Evolutionary conservation across 2,329 filamentous ascomycete genomes (phyloP), one percentile per base, ranked within the genome.

Genomic region (Cercospora beticola): DNA sequence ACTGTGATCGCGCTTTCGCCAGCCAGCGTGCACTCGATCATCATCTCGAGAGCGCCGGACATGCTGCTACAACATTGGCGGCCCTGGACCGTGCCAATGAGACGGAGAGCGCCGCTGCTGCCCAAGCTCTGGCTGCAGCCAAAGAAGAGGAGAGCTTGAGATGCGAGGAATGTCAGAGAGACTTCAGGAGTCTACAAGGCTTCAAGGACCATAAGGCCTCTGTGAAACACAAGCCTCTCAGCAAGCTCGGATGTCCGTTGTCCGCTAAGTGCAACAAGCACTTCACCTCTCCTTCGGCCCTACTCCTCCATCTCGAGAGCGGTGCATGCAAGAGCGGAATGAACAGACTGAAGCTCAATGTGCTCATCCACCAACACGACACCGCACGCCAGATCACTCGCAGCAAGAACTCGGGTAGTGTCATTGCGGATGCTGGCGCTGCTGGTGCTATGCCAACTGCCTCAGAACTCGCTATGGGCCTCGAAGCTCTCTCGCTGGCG

Each of bases 241-340:
- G 66, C 61, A 62, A 65, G 3, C 33, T 74, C 3, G 58, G 58
- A 14, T 74, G 72, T 28, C 65, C 69, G 8, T 9, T 71, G 3
- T 72, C 69, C 0, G n/a, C 52, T 2, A 10, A 40, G 12, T 73
- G 72, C 54, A 60, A 28, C 1, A 57, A 62, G n/a, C 18, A 10
- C 1, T 73, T 72, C 61, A 67, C 43, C 1, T 62, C 66, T 40
- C 65, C 68, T 10, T 71, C 72, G 1, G 69, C 68, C 3, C 36
- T 74, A 14, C 28, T 72, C 12, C 30, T 57, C 1, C 72, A 74
- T 28, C 58, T 72, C 10, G 72, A 71, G 30, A 70, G 70, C 28
- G 65, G 67, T 18, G 60, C 7, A 5, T 74, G 72, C 65, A 68
- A 52, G 30, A 63, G 67, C 18, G 69, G 70, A 0, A 70, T 73